Evolutionary conservation across 805 yeast species (phyloP).

Genomic region (Ogataea ramenticola): DNA sequence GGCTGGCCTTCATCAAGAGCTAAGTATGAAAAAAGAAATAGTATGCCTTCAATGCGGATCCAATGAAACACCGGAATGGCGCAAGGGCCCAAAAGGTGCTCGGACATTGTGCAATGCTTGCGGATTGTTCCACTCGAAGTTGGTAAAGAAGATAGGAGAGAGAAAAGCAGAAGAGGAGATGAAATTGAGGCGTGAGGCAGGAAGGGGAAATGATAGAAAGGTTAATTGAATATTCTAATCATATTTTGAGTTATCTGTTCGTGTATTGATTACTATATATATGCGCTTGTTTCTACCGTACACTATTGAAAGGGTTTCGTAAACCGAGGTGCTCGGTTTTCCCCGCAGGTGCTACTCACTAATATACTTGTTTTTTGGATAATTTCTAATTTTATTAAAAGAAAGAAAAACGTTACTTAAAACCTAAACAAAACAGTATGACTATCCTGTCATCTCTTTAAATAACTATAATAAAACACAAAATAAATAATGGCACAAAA

Average conservation of each 20-base stretch:
- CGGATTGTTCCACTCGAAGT: slow-evolving; percentile 67
- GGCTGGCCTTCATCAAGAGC: slow-evolving; percentile 28
- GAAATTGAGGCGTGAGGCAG: slow-evolving; percentile 4
- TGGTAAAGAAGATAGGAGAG: slow-evolving; percentile 41
- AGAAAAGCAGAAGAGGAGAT: slow-evolving; percentile 33
- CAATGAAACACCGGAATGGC: slow-evolving; percentile 84
- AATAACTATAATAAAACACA: background rate
- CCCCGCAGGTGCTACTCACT: no score
- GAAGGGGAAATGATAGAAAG: background rate
- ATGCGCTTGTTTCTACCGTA: no score
- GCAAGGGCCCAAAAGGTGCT: slow-evolving; percentile 81
- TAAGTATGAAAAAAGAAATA: slow-evolving; percentile 23
- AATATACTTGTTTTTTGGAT: no score
- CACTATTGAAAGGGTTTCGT: no score
- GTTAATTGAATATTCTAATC: background rate
- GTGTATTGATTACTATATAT: no score
- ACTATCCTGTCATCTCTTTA: no score
- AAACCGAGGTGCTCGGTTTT: no score
- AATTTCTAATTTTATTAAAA: no score
- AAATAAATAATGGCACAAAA: background rate
- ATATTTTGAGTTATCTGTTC: no score
- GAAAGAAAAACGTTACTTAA: no score
- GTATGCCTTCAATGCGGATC: slow-evolving; percentile 67
- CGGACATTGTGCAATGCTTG: slow-evolving; percentile 88
- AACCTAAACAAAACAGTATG: no score